Evolutionary conservation across 148 eudicot genomes (phyloP).

Genomic region (Rhododendron ovatum): DNA sequence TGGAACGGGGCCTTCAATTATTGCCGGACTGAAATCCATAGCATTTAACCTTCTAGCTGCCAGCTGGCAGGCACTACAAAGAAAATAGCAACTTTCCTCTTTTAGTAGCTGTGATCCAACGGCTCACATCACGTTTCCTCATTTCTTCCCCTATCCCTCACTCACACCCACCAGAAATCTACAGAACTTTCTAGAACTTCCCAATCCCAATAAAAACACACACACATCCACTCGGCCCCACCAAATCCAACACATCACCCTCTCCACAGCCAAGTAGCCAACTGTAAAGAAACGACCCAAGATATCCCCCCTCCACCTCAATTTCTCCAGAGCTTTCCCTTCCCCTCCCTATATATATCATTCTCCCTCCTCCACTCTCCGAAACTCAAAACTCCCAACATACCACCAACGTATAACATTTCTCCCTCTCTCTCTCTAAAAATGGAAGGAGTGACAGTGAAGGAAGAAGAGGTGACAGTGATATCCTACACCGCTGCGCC

Average conservation of each 20-base stretch:
- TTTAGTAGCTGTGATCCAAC: no score
- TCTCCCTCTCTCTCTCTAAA: background rate
- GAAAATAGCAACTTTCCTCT: no score
- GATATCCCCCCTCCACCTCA: background rate
- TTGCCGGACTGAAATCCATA: no score
- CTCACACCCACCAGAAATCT: background rate
- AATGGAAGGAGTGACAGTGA: conserved; percentile 34
- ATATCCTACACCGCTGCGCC: conserved; percentile 5
- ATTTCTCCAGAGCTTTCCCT: conserved; percentile 18
- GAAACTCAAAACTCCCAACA: background rate
- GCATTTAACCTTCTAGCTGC: no score
- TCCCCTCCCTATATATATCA: conserved; percentile 6
- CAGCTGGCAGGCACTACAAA: no score
- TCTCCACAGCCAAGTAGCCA: background rate
- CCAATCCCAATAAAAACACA: background rate
- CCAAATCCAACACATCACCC: background rate
- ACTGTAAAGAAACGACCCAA: background rate
- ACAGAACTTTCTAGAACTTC: conserved; percentile 11
- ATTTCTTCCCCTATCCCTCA: background rate
- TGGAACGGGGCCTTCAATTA: no score
- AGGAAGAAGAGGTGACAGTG: conserved; percentile 28
- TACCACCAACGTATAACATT: background rate
- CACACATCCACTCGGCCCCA: background rate
- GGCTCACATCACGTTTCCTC: background rate
- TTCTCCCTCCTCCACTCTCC: conserved; percentile 4